Conservation (phyloP, 306 rosid species). For the Hylodesmum podocarpum region DNA sequence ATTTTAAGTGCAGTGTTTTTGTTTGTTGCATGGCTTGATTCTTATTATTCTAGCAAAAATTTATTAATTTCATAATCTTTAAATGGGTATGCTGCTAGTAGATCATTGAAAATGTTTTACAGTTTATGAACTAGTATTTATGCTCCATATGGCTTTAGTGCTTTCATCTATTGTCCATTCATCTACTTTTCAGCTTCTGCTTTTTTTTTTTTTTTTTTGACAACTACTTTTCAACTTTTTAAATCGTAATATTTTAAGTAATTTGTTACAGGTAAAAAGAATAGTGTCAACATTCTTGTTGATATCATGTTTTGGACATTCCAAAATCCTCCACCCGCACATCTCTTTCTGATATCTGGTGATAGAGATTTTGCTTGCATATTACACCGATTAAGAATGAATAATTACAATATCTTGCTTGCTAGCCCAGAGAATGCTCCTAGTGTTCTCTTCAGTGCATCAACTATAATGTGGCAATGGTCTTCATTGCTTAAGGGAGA, state of each 20-base stretch:
- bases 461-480: constrained; percentile 96
- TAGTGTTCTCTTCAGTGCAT: constrained; percentile 70
- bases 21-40: not conserved
- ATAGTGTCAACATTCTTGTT: constrained; percentile 71
- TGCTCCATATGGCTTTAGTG: not conserved
- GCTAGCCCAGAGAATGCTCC: constrained; percentile 60
- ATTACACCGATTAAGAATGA: constrained; percentile 84
- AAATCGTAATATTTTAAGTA: not conserved
- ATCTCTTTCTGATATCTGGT: constrained; percentile 80
- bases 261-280: constrained; percentile 70
- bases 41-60: not conserved
- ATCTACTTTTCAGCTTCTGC: not conserved
- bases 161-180: not conserved
- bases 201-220: too few relatives aligned
- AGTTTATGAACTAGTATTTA: not conserved
- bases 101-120: not conserved
- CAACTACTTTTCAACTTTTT: not conserved
- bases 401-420: constrained; percentile 82
- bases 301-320: constrained; percentile 88
- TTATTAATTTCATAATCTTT: not conserved
- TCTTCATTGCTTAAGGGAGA: constrained; percentile 68
- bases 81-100: not conserved
- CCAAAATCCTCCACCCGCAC: constrained; percentile 96
- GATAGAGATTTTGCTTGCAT: constrained; percentile 70
- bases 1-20: not conserved